A percentile compares a stretch with the other conserved stretches of the same genome.
phyloP scores from a whole-genome alignment of 2,329 filamentous ascomycete genomes.

The Penicillium sp. region DNA sequence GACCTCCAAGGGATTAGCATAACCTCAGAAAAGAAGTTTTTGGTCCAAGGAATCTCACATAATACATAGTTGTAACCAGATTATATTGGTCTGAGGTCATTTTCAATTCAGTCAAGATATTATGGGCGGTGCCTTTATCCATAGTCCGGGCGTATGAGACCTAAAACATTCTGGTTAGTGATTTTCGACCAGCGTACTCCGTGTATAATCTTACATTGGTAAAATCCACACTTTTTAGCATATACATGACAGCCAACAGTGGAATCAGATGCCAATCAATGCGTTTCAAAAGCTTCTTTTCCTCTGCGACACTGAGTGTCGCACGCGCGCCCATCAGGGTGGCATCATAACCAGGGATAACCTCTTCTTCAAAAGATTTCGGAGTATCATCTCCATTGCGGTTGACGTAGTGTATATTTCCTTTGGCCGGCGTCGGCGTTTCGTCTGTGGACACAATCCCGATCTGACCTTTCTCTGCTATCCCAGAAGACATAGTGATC shows the following conservation, averaged over 20 bases:
- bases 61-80: neutral
- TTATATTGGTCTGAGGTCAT: neutral
- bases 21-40: neutral
- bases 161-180: neutral
- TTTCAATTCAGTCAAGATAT: neutral
- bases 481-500: neutral
- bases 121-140: neutral
- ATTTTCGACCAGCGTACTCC: neutral
- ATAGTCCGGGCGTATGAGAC: neutral
- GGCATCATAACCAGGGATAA: neutral
- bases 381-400: neutral
- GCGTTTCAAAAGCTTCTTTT: neutral
- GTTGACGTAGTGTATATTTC: neutral
- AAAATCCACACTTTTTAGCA: neutral
- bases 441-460: neutral
- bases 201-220: neutral
- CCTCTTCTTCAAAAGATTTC: neutral
- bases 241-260: neutral
- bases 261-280: neutral
- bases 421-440: neutral
- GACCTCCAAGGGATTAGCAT: neutral
- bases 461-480: neutral
- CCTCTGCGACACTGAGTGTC: neutral
- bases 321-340: neutral
- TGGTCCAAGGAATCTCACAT: neutral